Evolutionary conservation across 2,329 filamentous ascomycete genomes (phyloP), one percentile per base, ranked within the genome.

Genomic region (Colletotrichum trifolii): DNA sequence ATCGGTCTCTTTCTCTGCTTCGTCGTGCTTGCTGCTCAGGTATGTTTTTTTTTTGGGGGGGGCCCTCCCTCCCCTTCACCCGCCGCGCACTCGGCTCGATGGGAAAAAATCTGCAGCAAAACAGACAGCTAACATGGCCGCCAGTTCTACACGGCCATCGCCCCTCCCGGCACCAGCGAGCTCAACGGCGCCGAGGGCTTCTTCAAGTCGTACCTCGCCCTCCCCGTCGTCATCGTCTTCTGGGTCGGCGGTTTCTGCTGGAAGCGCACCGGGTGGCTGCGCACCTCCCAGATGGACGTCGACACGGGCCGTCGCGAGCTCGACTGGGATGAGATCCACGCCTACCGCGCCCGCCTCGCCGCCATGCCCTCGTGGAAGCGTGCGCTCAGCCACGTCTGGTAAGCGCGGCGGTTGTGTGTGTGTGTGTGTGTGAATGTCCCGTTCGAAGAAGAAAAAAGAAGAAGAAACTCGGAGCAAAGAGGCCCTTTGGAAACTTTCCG

Each of bases 281-380:
- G 74, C n/a, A 75, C 85, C 3, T 76, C 81, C n/a, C 78, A 91
- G 69, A 91, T 92, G 64, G 89, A 92, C 69, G 83, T 92, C 60
- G 89, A 92, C 73, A 84, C 82, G 40, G 89, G 89, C 67, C 84
- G 89, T 43, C 83, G 89, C 64, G 83, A 87, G 75, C 82, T 90
- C 57, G 85, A 91, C 73, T 91, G 87, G 87, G 87, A 90, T 9
- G 78, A 79, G 48, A 89, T 90, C 75, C 84, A 89, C 73, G 82
- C 77, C n/a, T 80, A 84, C 71, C 81, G 83, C 36, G 83, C 79
- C 39, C 73, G 79, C 73, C 72, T 86, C 12, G 83, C 83, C 9
- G 72, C 76, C 7, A 83, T 80, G 80, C 86, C 87, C 1, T 73
- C 77, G 7, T 89, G 85, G 85, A 78, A 75, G 71, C 77, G 58